Percentiles rank a stretch among this genome's conserved stretches.
Evolutionary conservation across 129 eudicot genomes (phyloP).

Genomic region (Chrysanthemum lavandulifolium): DNA sequence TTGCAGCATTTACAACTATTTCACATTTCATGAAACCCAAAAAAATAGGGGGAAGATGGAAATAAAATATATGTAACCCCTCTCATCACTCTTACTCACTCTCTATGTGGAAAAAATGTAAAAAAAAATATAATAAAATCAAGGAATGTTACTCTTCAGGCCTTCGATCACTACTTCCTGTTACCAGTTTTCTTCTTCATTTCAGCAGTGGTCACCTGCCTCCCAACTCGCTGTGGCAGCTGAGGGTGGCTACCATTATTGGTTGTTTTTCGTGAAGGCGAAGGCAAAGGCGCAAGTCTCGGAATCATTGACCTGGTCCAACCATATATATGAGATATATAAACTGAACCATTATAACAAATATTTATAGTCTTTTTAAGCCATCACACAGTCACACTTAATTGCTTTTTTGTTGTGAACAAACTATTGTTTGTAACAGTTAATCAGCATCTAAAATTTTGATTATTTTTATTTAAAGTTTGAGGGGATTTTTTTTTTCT

Average conservation of each 20-base stretch:
- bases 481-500: no score
- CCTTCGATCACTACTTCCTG: constrained; percentile 45
- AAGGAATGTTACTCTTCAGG: constrained; percentile 2
- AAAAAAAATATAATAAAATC: constrained; percentile 21
- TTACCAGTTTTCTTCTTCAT: constrained; percentile 59
- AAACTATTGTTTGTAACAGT: neutral
- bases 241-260: constrained; percentile 37
- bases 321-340: constrained; percentile 8
- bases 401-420: neutral
- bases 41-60: constrained; percentile 13
- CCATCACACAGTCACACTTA: neutral
- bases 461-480: no score
- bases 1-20: constrained; percentile 46
- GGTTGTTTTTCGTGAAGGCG: constrained; percentile 55
- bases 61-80: constrained; percentile 23
- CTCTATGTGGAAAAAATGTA: constrained; percentile 30
- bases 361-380: neutral
- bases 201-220: constrained; percentile 51
- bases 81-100: constrained; percentile 44
- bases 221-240: constrained; percentile 45
- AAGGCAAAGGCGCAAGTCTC: constrained; percentile 48
- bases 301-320: constrained; percentile 57
- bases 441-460: no score
- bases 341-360: constrained; percentile 1
- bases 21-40: constrained; percentile 23